phyloP scores from a whole-genome alignment of 2,329 filamentous ascomycete genomes.

The Aspergillus persii region DNA sequence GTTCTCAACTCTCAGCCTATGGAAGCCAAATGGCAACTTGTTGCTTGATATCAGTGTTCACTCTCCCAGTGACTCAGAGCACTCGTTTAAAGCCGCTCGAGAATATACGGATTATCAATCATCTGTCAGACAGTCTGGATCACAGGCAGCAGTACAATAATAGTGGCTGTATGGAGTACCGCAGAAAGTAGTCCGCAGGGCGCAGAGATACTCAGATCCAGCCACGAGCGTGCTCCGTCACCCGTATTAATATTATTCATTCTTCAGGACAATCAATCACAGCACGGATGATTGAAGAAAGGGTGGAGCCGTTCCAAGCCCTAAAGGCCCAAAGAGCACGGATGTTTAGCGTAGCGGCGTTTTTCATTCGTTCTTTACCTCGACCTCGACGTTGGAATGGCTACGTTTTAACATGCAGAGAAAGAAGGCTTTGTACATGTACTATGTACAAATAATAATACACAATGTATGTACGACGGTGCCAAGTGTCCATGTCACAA shows the following conservation, averaged over 20 bases:
- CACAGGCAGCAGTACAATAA: no score
- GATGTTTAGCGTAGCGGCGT: background rate
- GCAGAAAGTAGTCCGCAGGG: background rate
- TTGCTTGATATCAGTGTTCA: no score
- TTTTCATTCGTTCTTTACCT: background rate
- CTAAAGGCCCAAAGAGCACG: background rate
- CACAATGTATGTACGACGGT: background rate
- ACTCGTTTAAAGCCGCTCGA: background rate
- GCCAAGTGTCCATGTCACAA: background rate
- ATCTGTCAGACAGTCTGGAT: background rate
- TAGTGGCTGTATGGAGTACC: background rate
- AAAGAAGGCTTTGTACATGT: background rate
- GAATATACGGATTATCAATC: background rate
- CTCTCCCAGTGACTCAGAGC: no score
- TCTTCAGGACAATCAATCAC: background rate
- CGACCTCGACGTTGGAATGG: background rate
- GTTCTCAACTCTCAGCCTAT: slow-evolving; percentile 8
- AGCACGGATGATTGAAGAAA: background rate
- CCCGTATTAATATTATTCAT: background rate
- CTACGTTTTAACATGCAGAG: no score
- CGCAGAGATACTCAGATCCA: background rate
- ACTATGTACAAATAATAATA: no score
- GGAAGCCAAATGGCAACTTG: slow-evolving; percentile 5
- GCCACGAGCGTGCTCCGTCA: background rate
- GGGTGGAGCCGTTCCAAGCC: background rate